Evolutionary conservation across 495 filamentous ascomycete species (phyloP).

Genomic region (Daldinia loculata): DNA sequence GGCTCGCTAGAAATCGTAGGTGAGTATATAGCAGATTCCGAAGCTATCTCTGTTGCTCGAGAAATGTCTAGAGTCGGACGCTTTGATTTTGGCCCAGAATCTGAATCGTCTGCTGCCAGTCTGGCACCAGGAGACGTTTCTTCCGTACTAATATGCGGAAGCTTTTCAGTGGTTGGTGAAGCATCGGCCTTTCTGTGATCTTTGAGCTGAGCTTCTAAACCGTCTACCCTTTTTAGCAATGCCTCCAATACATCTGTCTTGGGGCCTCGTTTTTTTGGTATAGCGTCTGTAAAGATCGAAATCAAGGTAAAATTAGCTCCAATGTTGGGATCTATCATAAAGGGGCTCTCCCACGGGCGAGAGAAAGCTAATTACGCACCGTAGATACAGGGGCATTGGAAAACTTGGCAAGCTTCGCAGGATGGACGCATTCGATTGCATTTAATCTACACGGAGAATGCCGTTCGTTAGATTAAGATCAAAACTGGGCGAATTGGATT

Average conservation of each 20-base stretch:
- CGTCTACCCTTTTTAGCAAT: constrained; percentile 82
- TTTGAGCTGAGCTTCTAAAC: constrained; percentile 80
- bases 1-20: constrained; percentile 50
- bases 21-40: constrained; percentile 49
- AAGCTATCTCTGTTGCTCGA: constrained; percentile 35
- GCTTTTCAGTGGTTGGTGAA: constrained; percentile 51
- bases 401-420: constrained; percentile 88
- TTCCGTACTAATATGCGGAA: constrained; percentile 15
- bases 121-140: constrained; percentile 18
- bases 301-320: constrained; percentile 31
- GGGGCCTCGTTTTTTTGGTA: constrained; percentile 87
- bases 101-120: constrained; percentile 7
- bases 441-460: constrained; percentile 71
- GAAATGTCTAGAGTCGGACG: constrained; percentile 33
- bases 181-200: constrained; percentile 64
- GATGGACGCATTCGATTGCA: constrained; percentile 85
- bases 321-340: background rate
- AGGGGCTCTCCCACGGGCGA: background rate
- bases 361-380: constrained; percentile 60
- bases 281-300: constrained; percentile 66
- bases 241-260: constrained; percentile 91
- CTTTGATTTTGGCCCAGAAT: constrained; percentile 40
- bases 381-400: constrained; percentile 88
- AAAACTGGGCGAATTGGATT: constrained; percentile 17
- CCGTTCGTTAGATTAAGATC: constrained; percentile 36